phyloP scores from a whole-genome alignment of 1,284 basidiomycete genomes.

The Trichosporon inkin region DNA sequence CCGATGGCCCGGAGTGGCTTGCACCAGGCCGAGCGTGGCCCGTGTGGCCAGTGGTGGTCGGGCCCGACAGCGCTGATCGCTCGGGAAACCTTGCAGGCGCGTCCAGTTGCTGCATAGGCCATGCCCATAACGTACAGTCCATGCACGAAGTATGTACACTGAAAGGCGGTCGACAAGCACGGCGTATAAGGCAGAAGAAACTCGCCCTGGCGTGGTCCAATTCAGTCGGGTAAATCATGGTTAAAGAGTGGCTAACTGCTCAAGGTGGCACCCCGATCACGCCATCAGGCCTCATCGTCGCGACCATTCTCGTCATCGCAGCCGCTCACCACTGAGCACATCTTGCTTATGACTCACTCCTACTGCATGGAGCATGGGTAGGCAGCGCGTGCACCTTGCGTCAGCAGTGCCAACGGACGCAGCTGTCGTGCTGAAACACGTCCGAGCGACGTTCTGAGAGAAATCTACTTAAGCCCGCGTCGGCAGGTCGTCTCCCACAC shows the following conservation, averaged over 20 bases:
- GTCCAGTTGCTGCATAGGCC: too few species aligned
- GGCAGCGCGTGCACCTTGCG: background rate
- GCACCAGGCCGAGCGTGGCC: too few species aligned
- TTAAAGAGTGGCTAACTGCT: background rate
- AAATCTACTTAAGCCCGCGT: constrained; percentile 3
- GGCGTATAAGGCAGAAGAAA: background rate
- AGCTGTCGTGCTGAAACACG: too few species aligned
- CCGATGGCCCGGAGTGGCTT: too few species aligned
- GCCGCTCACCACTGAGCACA: constrained; percentile 1
- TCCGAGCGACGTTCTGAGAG: background rate
- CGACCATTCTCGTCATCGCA: background rate
- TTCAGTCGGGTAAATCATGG: constrained; percentile 2
- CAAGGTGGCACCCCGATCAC: constrained; percentile 5
- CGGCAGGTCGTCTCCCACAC: background rate
- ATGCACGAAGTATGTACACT: too few species aligned
- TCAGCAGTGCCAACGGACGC: too few species aligned
- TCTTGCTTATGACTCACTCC: constrained; percentile 3
- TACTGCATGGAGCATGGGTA: background rate
- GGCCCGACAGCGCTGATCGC: too few species aligned
- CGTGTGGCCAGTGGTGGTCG: too few species aligned
- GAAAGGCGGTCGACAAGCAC: background rate
- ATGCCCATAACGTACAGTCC: too few species aligned
- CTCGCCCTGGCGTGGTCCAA: constrained; percentile 1
- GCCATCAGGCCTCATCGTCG: constrained; percentile 6
- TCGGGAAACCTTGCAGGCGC: too few species aligned